Evolutionary conservation across 148 eudicot genomes (phyloP), one percentile per base, ranked within the genome.

Genomic region (Mesembryanthemum crystallinum): DNA sequence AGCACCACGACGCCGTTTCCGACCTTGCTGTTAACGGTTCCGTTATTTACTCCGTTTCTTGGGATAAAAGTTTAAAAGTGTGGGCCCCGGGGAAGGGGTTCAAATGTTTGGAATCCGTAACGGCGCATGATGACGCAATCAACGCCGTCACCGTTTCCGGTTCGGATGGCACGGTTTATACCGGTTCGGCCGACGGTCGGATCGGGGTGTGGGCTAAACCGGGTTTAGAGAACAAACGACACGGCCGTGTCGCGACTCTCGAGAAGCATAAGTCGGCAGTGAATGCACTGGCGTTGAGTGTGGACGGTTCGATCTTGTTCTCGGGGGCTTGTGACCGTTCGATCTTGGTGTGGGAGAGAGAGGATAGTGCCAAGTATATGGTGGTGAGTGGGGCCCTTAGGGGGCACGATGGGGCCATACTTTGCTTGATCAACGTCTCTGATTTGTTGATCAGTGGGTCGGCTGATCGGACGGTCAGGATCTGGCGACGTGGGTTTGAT

Each of bases 1-100:
- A 89, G 39, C 98, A 94, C 72, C 60, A 94, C 81, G 98, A 94
- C 84, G 91, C 97, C 69, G 95, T 94, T 20, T 90, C 98, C 0
- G 82, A 90, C 1, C 78, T 93, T 0, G 81, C 87, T 0, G 79
- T 76, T 8, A 45, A 13, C 14, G 14, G 14, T 8, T 6, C 7
- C 4, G 68, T 72, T 0, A 28, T 92, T 6, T 88, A 79, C 70
- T 92, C 97, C 23, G 90, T 90, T n/a, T 92, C 97, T 0, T 92
- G 97, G 97, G 97, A 92, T 61, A 86, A 84, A 33, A 78, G 78
- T 1, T 57, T 92, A 21, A 92, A 92, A 37, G 77, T 87, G 12
- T 92, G 97, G 97, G 35, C 60, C n/a, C 58, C 76, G 0, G 12
- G 30, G 0, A 11, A 21, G 9, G 82, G 77, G 62, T 73, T 83